A percentile compares a stretch with the other conserved stretches of the same genome.
Conservation (phyloP, 2,329 filamentous ascomycete genomes). For the Arthrobotrys conoides region DNA sequence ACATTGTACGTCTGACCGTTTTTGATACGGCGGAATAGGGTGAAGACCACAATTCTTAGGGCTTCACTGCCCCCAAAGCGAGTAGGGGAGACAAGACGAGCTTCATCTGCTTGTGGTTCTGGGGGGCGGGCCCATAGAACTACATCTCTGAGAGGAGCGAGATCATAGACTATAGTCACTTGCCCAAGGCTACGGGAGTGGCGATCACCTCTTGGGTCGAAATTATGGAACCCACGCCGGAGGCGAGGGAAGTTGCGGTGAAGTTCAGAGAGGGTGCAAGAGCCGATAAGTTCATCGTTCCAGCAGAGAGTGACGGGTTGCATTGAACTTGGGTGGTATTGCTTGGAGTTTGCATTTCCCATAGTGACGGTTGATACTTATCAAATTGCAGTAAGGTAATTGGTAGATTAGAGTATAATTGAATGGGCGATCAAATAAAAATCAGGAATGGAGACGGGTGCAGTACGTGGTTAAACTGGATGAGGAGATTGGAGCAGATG, state of each 20-base stretch:
- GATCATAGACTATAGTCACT: constrained; percentile 41
- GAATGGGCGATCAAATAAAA: constrained; percentile 1
- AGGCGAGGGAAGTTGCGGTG: constrained; percentile 56
- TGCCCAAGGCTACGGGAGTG: constrained; percentile 46
- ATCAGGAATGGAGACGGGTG: not conserved
- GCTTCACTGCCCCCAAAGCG: constrained; percentile 52
- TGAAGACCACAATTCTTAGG: constrained; percentile 52
- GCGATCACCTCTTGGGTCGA: constrained; percentile 49
- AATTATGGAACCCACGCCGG: constrained; percentile 45
- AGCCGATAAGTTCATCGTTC: constrained; percentile 55
- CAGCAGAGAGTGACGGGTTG: constrained; percentile 47
- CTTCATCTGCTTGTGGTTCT: constrained; percentile 40
- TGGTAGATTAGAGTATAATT: not conserved
- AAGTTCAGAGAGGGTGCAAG: constrained; percentile 40
- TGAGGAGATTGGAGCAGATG: not conserved
- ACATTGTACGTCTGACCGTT: constrained; percentile 51
- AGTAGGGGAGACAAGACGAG: constrained; percentile 39
- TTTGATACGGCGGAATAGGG: constrained; percentile 49
- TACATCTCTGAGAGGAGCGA: constrained; percentile 48
- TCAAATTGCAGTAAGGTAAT: constrained; percentile 14
- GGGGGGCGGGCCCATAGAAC: constrained; percentile 44
- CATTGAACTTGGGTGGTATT: constrained; percentile 33
- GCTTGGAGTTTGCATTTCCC: constrained; percentile 49
- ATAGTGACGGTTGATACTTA: constrained; percentile 11
- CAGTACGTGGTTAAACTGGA: not conserved